These are phyloP conservation scores for Prasinococcaceae sp. DNA, from an alignment of 139 green algal species.

Conservation along the genomic window DNA sequence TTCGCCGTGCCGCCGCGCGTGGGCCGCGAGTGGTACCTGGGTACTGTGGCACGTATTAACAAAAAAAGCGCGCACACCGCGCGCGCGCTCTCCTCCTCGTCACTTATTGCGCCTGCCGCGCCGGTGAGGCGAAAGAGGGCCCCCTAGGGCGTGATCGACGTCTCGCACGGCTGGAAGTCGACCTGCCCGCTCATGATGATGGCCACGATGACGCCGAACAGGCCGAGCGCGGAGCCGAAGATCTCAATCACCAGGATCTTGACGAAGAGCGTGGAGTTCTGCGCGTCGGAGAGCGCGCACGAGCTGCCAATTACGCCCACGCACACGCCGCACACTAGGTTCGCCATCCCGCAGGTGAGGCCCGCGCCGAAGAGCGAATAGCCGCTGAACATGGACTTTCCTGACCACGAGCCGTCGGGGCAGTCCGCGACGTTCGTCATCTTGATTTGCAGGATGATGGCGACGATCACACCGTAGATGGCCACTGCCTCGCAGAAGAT, in stretches of 20 bases:
- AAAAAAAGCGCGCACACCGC: too few relatives aligned
- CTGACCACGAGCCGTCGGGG: slow-evolving; percentile 31
- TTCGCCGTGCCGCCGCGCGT: too few relatives aligned
- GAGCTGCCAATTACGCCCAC: slow-evolving; percentile 94
- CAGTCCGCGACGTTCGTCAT: slow-evolving; percentile 36
- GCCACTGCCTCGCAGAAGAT: slow-evolving; percentile 99
- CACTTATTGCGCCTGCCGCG: too few relatives aligned
- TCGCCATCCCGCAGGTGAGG: slow-evolving; percentile 81
- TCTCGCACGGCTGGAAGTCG: too few relatives aligned
- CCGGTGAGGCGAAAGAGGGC: too few relatives aligned
- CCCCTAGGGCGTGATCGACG: too few relatives aligned
- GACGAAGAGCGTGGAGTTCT: slow-evolving; percentile 95
- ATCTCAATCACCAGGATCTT: slow-evolving; percentile 99
- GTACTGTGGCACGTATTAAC: too few relatives aligned
- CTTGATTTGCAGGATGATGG: slow-evolving; percentile 97
- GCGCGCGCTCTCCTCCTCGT: too few relatives aligned
- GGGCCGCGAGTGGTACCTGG: too few relatives aligned
- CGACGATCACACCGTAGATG: slow-evolving; percentile 98
- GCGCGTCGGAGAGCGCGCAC: slow-evolving; percentile 87
- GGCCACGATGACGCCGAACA: slow-evolving; percentile 88
- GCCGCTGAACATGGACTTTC: slow-evolving; percentile 36
- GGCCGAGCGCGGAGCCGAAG: slow-evolving; percentile 84
- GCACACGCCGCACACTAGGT: slow-evolving; percentile 93
- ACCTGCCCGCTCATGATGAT: slow-evolving; percentile 83
- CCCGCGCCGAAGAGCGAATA: slow-evolving; percentile 92